phyloP scores from a whole-genome alignment of 257 asterid genomes.

The Rehmannia glutinosa region DNA sequence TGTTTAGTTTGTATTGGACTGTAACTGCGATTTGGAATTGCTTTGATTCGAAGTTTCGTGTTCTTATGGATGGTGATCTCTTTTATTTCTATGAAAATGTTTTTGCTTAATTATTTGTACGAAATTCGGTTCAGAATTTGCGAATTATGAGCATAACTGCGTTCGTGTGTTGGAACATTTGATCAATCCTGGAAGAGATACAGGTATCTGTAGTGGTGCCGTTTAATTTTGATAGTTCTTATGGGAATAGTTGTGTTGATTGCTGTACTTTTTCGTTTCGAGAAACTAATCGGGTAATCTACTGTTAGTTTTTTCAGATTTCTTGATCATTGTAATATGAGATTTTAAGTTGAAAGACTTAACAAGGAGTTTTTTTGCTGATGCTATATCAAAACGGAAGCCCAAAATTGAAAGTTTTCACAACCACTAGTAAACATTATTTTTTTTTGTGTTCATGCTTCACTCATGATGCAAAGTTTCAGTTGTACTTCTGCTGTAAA shows the following conservation, averaged over 20 bases:
- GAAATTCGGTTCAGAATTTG: neutral
- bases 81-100: neutral
- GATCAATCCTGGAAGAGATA: constrained; percentile 13
- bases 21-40: constrained; percentile 25
- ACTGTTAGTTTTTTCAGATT: neutral
- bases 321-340: neutral
- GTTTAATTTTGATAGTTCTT: neutral
- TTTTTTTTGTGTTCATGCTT: constrained; percentile 5
- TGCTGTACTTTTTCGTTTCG: neutral
- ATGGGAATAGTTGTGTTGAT: neutral
- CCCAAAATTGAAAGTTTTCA: neutral
- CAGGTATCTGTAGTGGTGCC: neutral
- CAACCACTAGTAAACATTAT: neutral
- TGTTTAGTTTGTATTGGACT: constrained; percentile 18
- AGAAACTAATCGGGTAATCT: neutral
- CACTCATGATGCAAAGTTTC: neutral
- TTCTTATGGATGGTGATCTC: constrained; percentile 9
- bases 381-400: neutral
- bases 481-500: neutral
- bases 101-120: neutral
- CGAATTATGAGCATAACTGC: neutral
- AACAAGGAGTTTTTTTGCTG: neutral
- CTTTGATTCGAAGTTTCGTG: constrained; percentile 20
- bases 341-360: neutral
- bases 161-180: neutral